Evolutionary conservation across 1,284 basidiomycete genomes (phyloP).

Genomic region (Coriolopsis trogii): DNA sequence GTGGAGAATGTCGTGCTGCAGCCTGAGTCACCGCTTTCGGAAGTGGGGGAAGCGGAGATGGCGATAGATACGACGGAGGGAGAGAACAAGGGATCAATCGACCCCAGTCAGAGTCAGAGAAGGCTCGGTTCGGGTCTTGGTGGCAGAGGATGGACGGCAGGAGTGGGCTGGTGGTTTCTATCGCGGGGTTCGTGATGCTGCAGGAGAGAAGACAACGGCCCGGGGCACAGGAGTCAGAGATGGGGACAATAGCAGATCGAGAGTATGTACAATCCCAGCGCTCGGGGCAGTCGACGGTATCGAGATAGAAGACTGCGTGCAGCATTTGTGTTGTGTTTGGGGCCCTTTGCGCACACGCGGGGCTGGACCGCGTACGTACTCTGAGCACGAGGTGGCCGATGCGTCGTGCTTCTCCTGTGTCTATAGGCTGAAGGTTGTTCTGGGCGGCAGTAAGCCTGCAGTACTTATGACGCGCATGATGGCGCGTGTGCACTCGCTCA

Average conservation of each 20-base stretch:
- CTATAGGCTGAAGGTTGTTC: slow-evolving; percentile 19
- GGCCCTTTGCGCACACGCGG: neutral
- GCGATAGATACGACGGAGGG: no score
- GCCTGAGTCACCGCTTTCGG: neutral
- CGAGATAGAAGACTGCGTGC: neutral
- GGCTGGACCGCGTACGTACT: slow-evolving; percentile 5
- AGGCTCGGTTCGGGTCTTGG: no score
- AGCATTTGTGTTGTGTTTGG: slow-evolving; percentile 5
- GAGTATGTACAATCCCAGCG: neutral
- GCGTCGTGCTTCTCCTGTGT: slow-evolving; percentile 1
- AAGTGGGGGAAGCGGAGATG: neutral
- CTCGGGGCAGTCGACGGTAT: neutral
- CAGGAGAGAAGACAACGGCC: neutral
- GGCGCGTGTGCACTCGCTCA: no score
- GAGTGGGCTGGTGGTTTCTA: slow-evolving; percentile 34
- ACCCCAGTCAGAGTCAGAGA: no score
- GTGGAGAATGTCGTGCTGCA: slow-evolving; percentile 29
- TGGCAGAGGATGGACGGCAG: slow-evolving; percentile 29
- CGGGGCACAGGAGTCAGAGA: no score
- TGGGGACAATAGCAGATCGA: slow-evolving; percentile 2
- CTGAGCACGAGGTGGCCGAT: slow-evolving; percentile 3
- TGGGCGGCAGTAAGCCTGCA: no score
- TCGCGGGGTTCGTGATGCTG: slow-evolving; percentile 11
- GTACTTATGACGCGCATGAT: no score
- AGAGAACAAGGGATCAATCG: no score